A percentile compares a stretch with the other conserved stretches of the same genome.
Evolutionary conservation across 257 asterid species (phyloP).

Genomic region (Jaltomata sinuosa): DNA sequence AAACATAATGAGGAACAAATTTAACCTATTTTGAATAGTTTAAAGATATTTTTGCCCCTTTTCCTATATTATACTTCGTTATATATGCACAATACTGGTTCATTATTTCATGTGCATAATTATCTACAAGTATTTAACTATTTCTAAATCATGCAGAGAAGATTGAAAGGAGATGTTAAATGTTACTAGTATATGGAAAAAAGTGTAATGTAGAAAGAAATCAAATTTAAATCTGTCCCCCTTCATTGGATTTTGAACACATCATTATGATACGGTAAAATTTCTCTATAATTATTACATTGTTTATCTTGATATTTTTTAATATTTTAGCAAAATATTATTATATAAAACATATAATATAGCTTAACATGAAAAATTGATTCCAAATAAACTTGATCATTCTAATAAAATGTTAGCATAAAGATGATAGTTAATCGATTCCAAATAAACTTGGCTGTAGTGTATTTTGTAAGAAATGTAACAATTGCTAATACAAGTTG

Average conservation of each 20-base stretch:
- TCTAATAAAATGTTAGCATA: neutral
- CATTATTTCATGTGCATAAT: neutral
- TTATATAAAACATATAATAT: neutral
- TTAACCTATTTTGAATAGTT: too few relatives aligned
- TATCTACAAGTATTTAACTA: neutral
- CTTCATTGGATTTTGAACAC: neutral
- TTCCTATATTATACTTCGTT: neutral
- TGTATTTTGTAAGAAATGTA: neutral
- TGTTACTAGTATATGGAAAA: too few relatives aligned
- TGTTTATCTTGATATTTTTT: neutral
- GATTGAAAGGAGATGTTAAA: neutral
- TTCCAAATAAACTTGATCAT: neutral
- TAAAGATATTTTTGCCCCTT: too few relatives aligned
- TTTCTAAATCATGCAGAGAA: neutral
- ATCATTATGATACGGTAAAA: neutral
- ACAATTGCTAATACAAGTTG: neutral
- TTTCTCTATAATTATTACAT: too few relatives aligned
- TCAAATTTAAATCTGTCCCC: neutral
- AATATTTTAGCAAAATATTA: neutral
- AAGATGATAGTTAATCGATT: neutral
- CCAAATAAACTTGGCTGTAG: too few relatives aligned
- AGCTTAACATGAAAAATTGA: neutral
- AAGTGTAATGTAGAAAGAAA: too few relatives aligned
- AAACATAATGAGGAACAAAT: too few relatives aligned
- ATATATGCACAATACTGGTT: neutral